phyloP scores from a whole-genome alignment of 176 grass and related monocot genomes.

The Oryza meyeriana region DNA sequence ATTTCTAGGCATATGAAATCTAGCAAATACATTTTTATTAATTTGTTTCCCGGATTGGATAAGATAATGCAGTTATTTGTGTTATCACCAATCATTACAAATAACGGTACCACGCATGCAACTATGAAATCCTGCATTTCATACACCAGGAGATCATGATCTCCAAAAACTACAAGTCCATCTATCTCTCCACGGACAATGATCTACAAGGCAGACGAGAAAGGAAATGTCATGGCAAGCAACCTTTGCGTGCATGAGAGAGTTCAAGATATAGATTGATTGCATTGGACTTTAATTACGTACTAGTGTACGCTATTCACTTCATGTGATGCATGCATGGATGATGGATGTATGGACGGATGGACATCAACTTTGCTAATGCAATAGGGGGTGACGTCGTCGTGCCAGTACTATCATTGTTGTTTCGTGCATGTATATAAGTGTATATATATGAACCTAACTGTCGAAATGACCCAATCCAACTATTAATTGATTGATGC shows the following conservation, averaged over 20 bases:
- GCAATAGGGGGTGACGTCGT: not conserved
- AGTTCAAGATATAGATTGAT: not conserved
- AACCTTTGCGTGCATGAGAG: slow-evolving; percentile 25
- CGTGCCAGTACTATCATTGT: not conserved
- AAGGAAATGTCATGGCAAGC: slow-evolving; percentile 13
- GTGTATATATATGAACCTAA: not conserved
- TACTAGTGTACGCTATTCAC: not conserved
- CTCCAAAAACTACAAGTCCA: not conserved
- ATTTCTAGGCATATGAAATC: too few relatives aligned
- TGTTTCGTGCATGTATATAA: not conserved
- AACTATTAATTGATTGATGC: not conserved
- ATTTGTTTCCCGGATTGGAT: not conserved
- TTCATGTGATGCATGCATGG: not conserved
- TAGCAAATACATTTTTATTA: too few relatives aligned
- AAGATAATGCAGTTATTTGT: slow-evolving; percentile 25
- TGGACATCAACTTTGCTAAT: not conserved
- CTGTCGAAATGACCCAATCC: slow-evolving; percentile 9
- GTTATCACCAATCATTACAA: slow-evolving; percentile 31
- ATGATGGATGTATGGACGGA: not conserved
- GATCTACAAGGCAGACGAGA: slow-evolving; percentile 1
- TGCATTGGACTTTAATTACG: not conserved
- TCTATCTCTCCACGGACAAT: not conserved
- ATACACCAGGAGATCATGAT: not conserved
- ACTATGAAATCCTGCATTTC: not conserved
- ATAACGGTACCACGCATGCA: not conserved